Percentiles rank a stretch among this genome's conserved stretches.
phyloP scores from a whole-genome alignment of 495 filamentous ascomycete genomes.

The Aspergillus sclerotiicarbonarius region DNA sequence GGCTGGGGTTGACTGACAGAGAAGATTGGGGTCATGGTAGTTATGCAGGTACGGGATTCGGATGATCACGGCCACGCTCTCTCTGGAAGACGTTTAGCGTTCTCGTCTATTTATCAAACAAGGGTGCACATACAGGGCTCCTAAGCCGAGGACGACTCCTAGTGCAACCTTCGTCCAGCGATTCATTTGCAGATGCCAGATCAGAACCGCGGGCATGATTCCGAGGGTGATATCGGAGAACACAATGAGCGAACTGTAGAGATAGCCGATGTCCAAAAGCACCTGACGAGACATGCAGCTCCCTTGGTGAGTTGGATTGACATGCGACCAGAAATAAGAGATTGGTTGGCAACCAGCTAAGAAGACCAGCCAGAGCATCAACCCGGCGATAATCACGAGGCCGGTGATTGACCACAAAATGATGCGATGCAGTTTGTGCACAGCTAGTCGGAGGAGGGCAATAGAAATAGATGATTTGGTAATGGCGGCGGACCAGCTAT shows the following conservation, averaged over 20 bases:
- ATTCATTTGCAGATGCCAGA: conserved; percentile 30
- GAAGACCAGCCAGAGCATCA: conserved; percentile 28
- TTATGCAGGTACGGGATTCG: conserved; percentile 27
- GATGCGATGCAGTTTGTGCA: conserved; percentile 18
- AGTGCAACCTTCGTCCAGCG: conserved; percentile 25
- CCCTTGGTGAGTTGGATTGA: conserved; percentile 11
- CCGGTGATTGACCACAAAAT: conserved; percentile 27
- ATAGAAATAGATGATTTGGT: conserved; percentile 36
- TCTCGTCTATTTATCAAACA: background rate
- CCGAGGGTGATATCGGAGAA: conserved; percentile 33
- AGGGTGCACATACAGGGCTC: conserved; percentile 23
- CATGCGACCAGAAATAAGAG: conserved; percentile 30
- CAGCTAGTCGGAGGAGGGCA: conserved; percentile 36
- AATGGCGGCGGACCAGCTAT: conserved; percentile 27
- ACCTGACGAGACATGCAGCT: conserved; percentile 16
- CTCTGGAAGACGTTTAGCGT: conserved; percentile 11
- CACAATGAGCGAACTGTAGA: conserved; percentile 30
- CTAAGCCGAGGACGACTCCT: conserved; percentile 27
- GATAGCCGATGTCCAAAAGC: conserved; percentile 22
- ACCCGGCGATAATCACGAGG: conserved; percentile 8
- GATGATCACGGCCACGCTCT: conserved; percentile 27
- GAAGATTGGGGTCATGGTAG: conserved; percentile 25
- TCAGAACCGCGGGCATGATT: conserved; percentile 24
- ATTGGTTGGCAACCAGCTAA: conserved; percentile 31
- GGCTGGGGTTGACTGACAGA: conserved; percentile 21